Conservation (phyloP, 768 basidiomycete genomes). For the Boletus coccyginus region DNA sequence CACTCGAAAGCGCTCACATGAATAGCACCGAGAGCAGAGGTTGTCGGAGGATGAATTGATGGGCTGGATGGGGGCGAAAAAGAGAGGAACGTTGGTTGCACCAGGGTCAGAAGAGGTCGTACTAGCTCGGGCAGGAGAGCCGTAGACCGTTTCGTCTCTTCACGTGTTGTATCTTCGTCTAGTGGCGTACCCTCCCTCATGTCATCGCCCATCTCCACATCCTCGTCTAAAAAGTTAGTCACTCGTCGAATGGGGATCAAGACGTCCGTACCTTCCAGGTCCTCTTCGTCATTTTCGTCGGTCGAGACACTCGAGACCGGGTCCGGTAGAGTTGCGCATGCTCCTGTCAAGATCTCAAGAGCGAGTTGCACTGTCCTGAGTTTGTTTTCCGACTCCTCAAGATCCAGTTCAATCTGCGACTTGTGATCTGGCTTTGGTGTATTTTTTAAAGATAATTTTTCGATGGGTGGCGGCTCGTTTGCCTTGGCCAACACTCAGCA, state of each 20-base stretch:
- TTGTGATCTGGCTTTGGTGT: slow-evolving; percentile 77
- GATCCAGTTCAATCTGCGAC: slow-evolving; percentile 60
- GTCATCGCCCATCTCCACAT: slow-evolving; percentile 38
- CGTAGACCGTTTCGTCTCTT: slow-evolving; percentile 30
- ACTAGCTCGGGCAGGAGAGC: slow-evolving; percentile 59
- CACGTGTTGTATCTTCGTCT: slow-evolving; percentile 18
- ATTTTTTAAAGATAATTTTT: slow-evolving; percentile 59
- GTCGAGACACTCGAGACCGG: slow-evolving; percentile 46
- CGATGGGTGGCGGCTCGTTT: slow-evolving; percentile 46
- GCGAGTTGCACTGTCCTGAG: slow-evolving; percentile 76
- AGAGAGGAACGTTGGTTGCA: slow-evolving; percentile 75
- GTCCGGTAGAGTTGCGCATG: slow-evolving; percentile 86
- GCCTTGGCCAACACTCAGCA: slow-evolving; percentile 33
- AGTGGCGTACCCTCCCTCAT: slow-evolving; percentile 22
- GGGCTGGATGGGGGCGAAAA: slow-evolving; percentile 70
- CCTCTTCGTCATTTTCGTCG: slow-evolving; percentile 33
- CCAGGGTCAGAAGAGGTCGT: slow-evolving; percentile 62
- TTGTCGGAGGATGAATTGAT: slow-evolving; percentile 85
- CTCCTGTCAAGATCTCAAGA: slow-evolving; percentile 84
- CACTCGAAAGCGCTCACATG: slow-evolving; percentile 87
- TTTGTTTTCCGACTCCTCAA: slow-evolving; percentile 69
- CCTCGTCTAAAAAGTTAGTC: slow-evolving; percentile 42
- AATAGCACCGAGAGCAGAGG: slow-evolving; percentile 78
- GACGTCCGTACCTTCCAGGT: slow-evolving; percentile 33
- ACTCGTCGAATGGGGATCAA: slow-evolving; percentile 10